phyloP scores from a whole-genome alignment of 2,329 filamentous ascomycete genomes.

The Domatiomyces catenatus region DNA sequence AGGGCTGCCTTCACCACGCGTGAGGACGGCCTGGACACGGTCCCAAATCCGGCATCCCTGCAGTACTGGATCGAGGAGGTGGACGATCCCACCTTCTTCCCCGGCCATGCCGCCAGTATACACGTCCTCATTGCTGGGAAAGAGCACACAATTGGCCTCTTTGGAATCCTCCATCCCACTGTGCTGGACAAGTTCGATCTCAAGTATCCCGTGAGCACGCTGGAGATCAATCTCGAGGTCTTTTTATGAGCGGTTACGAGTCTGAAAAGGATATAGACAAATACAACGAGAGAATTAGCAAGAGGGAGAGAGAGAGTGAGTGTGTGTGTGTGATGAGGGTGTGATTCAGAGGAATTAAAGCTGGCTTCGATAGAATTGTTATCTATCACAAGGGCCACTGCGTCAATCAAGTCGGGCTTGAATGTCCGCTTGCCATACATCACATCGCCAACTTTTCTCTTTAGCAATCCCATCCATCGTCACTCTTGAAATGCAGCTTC shows the following conservation, averaged over 20 bases:
- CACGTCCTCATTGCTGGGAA: constrained; percentile 61
- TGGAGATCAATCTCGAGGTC: constrained; percentile 88
- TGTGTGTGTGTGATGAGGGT: neutral
- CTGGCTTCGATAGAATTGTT: neutral
- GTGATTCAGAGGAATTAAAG: neutral
- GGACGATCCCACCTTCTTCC: constrained; percentile 80
- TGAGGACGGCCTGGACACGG: constrained; percentile 52
- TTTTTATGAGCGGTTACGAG: constrained; percentile 23
- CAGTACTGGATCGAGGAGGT: constrained; percentile 93
- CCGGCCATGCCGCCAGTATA: constrained; percentile 74
- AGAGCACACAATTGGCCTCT: constrained; percentile 64
- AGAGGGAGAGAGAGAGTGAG: constrained; percentile 1
- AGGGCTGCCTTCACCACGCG: constrained; percentile 63
- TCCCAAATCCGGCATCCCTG: constrained; percentile 36
- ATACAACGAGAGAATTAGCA: constrained; percentile 4
- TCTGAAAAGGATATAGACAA: neutral
- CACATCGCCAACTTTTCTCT: neutral
- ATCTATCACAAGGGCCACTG: too few relatives aligned
- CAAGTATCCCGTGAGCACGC: constrained; percentile 78
- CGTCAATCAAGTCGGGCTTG: neutral
- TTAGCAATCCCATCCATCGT: neutral
- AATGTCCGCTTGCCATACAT: neutral
- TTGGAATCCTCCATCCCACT: constrained; percentile 84
- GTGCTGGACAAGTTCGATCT: constrained; percentile 90
- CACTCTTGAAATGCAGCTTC: neutral